These are phyloP conservation scores for Saccharum spontaneum DNA, from an alignment of 176 grass and related monocot genomes.

Conservation along the genomic window DNA sequence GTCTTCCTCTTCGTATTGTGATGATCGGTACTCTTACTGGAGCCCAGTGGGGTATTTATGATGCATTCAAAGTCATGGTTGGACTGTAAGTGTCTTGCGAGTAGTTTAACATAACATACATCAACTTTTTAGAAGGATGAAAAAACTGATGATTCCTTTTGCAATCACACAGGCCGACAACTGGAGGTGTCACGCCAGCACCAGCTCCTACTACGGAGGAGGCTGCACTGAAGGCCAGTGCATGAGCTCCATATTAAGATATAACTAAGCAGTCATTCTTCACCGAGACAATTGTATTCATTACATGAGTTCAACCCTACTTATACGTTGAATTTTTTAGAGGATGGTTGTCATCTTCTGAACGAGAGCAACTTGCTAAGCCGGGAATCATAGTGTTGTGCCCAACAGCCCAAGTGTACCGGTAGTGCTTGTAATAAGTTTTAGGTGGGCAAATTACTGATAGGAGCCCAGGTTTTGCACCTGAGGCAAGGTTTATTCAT, in stretches of 20 bases:
- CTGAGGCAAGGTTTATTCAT: background rate
- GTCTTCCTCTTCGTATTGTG: conserved; percentile 75
- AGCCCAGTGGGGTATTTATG: conserved; percentile 73
- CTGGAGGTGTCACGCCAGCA: conserved; percentile 51
- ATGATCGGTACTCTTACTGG: conserved; percentile 84
- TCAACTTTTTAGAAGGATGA: background rate
- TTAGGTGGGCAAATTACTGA: background rate
- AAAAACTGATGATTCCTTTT: conserved; percentile 12
- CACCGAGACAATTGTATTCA: conserved; percentile 19
- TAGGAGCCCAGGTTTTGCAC: background rate
- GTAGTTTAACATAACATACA: background rate
- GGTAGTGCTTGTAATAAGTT: conserved; percentile 38
- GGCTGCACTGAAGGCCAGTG: conserved; percentile 16
- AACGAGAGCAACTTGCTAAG: conserved; percentile 41
- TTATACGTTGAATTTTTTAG: conserved; percentile 29
- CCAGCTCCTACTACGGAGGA: conserved; percentile 18
- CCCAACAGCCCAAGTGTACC: conserved; percentile 13
- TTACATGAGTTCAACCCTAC: conserved; percentile 24
- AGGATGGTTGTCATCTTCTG: conserved; percentile 34
- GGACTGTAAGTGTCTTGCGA: conserved; percentile 56
- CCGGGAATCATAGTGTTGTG: conserved; percentile 19
- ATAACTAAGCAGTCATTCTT: conserved; percentile 28
- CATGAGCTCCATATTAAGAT: conserved; percentile 27
- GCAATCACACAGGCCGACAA: conserved; percentile 54
- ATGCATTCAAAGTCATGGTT: conserved; percentile 78